Evolutionary conservation across 306 rosid genomes (phyloP).

Genomic region (Citrullus colocynthis): DNA sequence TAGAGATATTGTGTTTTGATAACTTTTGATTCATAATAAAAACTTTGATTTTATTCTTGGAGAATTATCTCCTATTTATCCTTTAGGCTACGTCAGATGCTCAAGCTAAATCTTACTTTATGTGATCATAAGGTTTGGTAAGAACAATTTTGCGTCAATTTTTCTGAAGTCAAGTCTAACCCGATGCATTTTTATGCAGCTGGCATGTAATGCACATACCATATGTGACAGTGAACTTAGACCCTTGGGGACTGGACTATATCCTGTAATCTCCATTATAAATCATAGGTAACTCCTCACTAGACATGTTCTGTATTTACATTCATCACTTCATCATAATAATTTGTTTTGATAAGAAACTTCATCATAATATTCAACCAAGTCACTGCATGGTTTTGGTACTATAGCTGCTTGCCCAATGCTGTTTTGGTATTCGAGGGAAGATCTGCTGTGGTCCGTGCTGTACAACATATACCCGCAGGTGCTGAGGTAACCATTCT

Average conservation of each 20-base stretch:
- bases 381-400: constrained; percentile 27
- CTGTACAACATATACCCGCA: constrained; percentile 53
- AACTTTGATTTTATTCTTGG: too few relatives aligned
- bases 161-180: constrained; percentile 15
- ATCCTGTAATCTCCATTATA: constrained; percentile 74
- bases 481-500: constrained; percentile 55
- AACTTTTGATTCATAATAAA: too few relatives aligned
- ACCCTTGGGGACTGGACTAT: constrained; percentile 86
- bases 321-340: neutral
- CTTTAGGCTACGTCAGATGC: too few relatives aligned
- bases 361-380: constrained; percentile 4
- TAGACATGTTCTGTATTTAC: neutral
- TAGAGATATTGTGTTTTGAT: too few relatives aligned
- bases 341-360: neutral
- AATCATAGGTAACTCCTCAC: constrained; percentile 68
- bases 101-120: neutral
- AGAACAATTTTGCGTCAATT: neutral
- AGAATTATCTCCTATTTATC: too few relatives aligned
- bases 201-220: constrained; percentile 95
- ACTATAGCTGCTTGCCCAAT: constrained; percentile 25
- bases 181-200: constrained; percentile 39
- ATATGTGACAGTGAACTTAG: constrained; percentile 85
- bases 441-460: constrained; percentile 59
- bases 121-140: neutral
- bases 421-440: constrained; percentile 81